Percentiles rank a stretch among this genome's conserved stretches.
Conservation (phyloP, 345 rosid species). For the Microcos paniculata region DNA sequence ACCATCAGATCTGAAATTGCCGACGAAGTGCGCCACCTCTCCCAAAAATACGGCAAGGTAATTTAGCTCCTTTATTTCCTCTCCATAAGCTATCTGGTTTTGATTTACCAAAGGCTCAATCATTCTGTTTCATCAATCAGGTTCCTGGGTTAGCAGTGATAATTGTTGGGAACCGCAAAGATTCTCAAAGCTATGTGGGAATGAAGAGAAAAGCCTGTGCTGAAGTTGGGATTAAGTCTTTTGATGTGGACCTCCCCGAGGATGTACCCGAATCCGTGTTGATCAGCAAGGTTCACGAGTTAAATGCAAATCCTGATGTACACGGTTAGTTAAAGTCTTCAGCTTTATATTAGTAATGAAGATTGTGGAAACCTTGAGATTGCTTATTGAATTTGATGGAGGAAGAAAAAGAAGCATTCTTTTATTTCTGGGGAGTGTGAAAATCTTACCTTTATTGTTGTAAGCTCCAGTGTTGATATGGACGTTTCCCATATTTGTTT, state of each 20-base stretch:
- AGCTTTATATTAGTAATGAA: neutral
- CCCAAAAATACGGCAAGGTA: slow-evolving; percentile 73
- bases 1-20: slow-evolving; percentile 84
- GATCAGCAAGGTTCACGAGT: slow-evolving; percentile 78
- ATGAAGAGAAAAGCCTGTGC: slow-evolving; percentile 94
- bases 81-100: neutral
- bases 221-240: slow-evolving; percentile 86
- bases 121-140: slow-evolving; percentile 29
- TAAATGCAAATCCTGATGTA: slow-evolving; percentile 71
- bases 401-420: neutral
- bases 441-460: neutral
- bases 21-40: slow-evolving; percentile 60
- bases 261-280: slow-evolving; percentile 68
- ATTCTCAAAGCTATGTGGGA: slow-evolving; percentile 82
- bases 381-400: neutral
- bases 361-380: neutral
- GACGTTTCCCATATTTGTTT: neutral
- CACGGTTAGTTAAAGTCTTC: slow-evolving; percentile 52
- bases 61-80: neutral
- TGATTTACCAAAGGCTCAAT: neutral
- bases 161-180: slow-evolving; percentile 78
- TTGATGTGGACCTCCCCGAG: slow-evolving; percentile 74
- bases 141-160: slow-evolving; percentile 93
- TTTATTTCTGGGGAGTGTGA: neutral
- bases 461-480: neutral